Conservation (phyloP, 768 basidiomycete species). For the Myochromella boudieri region DNA sequence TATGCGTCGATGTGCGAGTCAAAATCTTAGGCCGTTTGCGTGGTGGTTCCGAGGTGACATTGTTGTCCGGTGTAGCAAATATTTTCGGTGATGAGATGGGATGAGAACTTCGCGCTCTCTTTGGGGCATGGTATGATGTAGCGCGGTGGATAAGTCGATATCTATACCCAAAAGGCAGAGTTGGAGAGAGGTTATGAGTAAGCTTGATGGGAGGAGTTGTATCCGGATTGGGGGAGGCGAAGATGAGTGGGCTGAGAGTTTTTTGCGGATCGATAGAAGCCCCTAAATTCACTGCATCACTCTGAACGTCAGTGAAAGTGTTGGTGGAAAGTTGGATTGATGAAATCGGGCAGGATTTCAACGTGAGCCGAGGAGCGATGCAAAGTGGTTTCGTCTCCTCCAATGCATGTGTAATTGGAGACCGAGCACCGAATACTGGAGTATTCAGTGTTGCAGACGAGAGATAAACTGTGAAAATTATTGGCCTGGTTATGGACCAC, state of each 20-base stretch:
- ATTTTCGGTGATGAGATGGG: too few relatives aligned
- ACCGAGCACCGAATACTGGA: too few relatives aligned
- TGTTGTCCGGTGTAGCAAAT: too few relatives aligned
- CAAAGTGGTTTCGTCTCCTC: too few relatives aligned
- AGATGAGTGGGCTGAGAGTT: neutral
- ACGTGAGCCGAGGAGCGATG: too few relatives aligned
- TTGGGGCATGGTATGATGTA: neutral
- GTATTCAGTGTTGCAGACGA: too few relatives aligned
- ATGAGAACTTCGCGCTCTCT: neutral
- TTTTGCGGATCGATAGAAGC: neutral
- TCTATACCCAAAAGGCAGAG: neutral
- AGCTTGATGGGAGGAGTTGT: neutral
- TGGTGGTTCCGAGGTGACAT: neutral
- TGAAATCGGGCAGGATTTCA: too few relatives aligned
- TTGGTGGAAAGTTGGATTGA: neutral
- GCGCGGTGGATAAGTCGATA: slow-evolving; percentile 3
- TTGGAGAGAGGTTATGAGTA: neutral
- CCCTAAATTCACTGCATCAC: neutral
- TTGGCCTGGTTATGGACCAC: too few relatives aligned
- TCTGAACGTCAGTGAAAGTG: neutral
- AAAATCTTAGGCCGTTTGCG: slow-evolving; percentile 8
- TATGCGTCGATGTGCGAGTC: slow-evolving; percentile 4
- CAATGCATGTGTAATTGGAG: too few relatives aligned
- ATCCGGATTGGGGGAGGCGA: neutral
- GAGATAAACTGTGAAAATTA: too few relatives aligned